Base-by-base conservation (phyloP, 1,284 basidiomycete species). In the Coniophora puteana region DNA sequence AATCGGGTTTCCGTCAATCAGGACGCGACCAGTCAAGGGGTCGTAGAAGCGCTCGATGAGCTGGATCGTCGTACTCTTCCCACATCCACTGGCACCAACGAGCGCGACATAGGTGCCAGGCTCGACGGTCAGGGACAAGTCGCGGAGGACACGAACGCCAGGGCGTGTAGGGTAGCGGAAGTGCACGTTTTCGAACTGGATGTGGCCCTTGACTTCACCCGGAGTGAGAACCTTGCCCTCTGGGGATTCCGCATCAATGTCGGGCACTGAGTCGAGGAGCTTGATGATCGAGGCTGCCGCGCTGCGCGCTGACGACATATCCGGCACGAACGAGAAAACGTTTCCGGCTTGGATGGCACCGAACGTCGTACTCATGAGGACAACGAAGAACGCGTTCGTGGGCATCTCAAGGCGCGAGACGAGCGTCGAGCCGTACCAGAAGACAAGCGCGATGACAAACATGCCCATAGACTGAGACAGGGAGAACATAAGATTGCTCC, bases 111-210 rank as follows among this genome's bases (percentile, higher is more conserved):
- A 94, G n/a, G 85, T 89, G n/a, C 93, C 93, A 8, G 93, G 88
- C 52, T 86, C 74, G 26, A 93, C 79, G 38, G 83, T 74, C 36
- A 94, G 62, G 45, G 80, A 80, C 25, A 94, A 65, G 46, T 83
- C 82, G 40, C 89, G 80, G 41, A 94, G 67, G 4, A 94, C 90
- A 36, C 86, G 80, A n/a, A 93, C 88, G 50, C 78, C 78, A 23
- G 89, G 88, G 38, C 93, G 78, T 2, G 91, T 90, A 6, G 93
- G 93, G 66, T 97, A 97, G 17, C 90, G 76, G 77, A 94, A 95
- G 65, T 92, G 89, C 13, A 93, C 74, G 46, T 82, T 74, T 54
- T 91, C 80, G 52, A 95, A 74, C 17, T 69, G 72, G 56, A 93
- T 76, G 52, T 83, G 82, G n/a, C 89, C 89, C 42, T 70, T 52